Evolutionary conservation across 179 eudicot genomes (phyloP), one percentile per base, ranked within the genome.

Genomic region (Nepenthes alata): DNA sequence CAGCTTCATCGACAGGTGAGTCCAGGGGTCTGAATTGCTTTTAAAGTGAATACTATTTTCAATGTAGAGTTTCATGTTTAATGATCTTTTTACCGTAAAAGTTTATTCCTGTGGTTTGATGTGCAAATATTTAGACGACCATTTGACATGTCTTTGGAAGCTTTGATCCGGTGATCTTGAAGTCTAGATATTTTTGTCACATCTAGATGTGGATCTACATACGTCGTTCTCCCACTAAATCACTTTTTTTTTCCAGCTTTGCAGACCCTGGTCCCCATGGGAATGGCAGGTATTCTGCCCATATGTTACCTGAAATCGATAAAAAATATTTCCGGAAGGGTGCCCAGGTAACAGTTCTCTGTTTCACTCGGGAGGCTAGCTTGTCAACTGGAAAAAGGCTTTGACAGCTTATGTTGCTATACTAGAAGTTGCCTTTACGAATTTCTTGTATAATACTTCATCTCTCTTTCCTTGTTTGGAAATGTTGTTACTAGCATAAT

Each of bases 191-290:
- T 25, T 25, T 25, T 51, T 5, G n/a, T 37, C 47, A 6, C 13
- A 55, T 16, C 50, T 13, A 59, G 61, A 35, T 36, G 37, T 58
- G 11, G 37, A 57, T 9, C 14, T 7, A 56, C 10, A 59, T 35
- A 16, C 37, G 5, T 41, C 8, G 45, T 41, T 41, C 6, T 41
- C 6, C 8, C 8, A 7, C 45, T 41, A 37, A 53, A 8, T 53
- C 37, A 34, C 62, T 60, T 69, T 61, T 65, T 38, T 47, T 59
- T 8, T 61, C 54, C 84, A 90, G 99, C 76, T 94, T 94, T 70
- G 80, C 70, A 70, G 99, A 94, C 81, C 99, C 97, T 56, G 99
- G 99, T 62, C 89, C 91, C 54, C 94, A 82, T 83, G 99, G 99
- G 61, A 94, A 75, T 75, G 96, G 85, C 61, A 80, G 99, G 74